A percentile compares a stretch with the other conserved stretches of the same genome.
phyloP scores from a whole-genome alignment of 192 early-diverging fungal species.

The Entomortierella lignicola region DNA sequence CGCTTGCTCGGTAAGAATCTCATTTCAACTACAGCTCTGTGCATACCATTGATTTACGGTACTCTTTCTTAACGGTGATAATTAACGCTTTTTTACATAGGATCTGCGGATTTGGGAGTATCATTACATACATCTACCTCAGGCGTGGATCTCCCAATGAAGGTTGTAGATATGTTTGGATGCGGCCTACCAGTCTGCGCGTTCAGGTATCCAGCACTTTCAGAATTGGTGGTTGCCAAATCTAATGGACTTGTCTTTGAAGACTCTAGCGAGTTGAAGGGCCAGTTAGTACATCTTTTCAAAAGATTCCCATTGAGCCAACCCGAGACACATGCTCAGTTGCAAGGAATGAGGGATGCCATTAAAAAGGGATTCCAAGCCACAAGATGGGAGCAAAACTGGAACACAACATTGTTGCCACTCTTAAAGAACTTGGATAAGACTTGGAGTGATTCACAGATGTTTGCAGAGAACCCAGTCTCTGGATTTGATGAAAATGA shows the following conservation, averaged over 20 bases:
- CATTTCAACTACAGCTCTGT: neutral
- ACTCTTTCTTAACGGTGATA: no score
- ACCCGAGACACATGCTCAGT: constrained; percentile 32
- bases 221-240: constrained; percentile 41
- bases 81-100: constrained; percentile 52
- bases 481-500: constrained; percentile 9
- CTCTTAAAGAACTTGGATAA: constrained; percentile 47
- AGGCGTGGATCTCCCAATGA: constrained; percentile 98
- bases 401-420: constrained; percentile 34
- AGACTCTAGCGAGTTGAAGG: constrained; percentile 26
- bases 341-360: constrained; percentile 30
- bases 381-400: constrained; percentile 50
- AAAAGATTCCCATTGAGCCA: constrained; percentile 28
- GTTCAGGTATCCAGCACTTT: constrained; percentile 44
- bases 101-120: constrained; percentile 93
- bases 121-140: constrained; percentile 95
- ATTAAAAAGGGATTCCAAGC: constrained; percentile 30
- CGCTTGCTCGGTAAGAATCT: constrained; percentile 71
- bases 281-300: constrained; percentile 36
- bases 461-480: constrained; percentile 49
- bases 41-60: no score
- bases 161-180: constrained; percentile 99
- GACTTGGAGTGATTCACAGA: constrained; percentile 50
- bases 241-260: constrained; percentile 50
- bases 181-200: constrained; percentile 93